These are phyloP conservation scores for Salix viminalis DNA, from an alignment of 345 rosid species.

Conservation along the genomic window DNA sequence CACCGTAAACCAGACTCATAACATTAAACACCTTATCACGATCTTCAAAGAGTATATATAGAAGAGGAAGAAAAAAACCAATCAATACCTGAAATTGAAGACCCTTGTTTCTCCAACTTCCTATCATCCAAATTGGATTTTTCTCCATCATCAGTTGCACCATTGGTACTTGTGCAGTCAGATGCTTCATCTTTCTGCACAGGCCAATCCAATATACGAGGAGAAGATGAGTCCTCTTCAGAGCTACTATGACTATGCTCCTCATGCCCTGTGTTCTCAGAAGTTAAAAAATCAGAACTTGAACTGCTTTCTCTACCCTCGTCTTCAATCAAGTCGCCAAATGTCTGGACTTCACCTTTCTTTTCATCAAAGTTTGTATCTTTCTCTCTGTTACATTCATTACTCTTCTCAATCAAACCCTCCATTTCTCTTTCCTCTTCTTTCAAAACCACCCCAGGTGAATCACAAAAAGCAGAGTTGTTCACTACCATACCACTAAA, in stretches of 20 bases:
- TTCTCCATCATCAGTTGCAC: constrained; percentile 24
- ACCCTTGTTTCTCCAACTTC: constrained; percentile 42
- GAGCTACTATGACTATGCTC: constrained; percentile 60
- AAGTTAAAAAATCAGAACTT: constrained; percentile 64
- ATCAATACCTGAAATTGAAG: constrained; percentile 55
- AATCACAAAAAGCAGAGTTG: constrained; percentile 44
- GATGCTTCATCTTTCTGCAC: constrained; percentile 31
- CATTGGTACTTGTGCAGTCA: constrained; percentile 41
- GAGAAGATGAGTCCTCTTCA: constrained; percentile 53
- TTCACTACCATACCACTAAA: constrained; percentile 39
- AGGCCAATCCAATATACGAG: constrained; percentile 53
- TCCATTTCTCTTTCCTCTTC: constrained; percentile 36
- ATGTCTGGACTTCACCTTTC: constrained; percentile 33
- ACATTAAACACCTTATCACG: constrained; percentile 10
- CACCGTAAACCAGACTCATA: constrained; percentile 9
- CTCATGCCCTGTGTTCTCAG: constrained; percentile 55
- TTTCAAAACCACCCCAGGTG: constrained; percentile 30
- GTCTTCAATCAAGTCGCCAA: constrained; percentile 49
- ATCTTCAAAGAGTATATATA: constrained; percentile 1
- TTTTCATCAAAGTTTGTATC: constrained; percentile 25
- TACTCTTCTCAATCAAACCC: constrained; percentile 33
- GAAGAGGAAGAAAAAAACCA: neutral
- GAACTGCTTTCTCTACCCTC: constrained; percentile 64
- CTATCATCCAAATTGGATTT: constrained; percentile 30
- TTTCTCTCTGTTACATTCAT: constrained; percentile 25